A percentile compares a stretch with the other conserved stretches of the same genome.
Conservation (phyloP, 805 yeast species). For the Metschnikowia matae region DNA sequence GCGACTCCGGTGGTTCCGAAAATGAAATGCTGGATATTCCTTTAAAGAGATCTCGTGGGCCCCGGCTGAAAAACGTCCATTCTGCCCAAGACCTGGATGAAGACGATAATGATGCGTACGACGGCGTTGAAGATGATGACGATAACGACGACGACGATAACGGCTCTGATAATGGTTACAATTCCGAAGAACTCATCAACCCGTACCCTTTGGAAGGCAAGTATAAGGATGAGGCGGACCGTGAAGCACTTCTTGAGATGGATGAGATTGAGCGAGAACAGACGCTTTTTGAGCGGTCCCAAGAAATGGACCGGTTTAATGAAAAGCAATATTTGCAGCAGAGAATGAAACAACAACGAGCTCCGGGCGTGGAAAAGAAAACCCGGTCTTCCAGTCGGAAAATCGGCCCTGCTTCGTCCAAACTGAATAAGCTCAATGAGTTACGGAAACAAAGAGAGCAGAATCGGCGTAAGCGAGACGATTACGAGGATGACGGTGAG, state of each 20-base stretch:
- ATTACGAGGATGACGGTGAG: slow-evolving; percentile 21
- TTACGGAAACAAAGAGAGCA: slow-evolving; percentile 73
- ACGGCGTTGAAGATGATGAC: slow-evolving; percentile 17
- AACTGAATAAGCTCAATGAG: slow-evolving; percentile 60
- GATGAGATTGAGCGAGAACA: slow-evolving; percentile 93
- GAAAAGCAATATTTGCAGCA: slow-evolving; percentile 81
- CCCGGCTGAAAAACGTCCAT: slow-evolving; percentile 8
- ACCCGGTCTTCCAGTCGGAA: slow-evolving; percentile 39
- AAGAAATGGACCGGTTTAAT: slow-evolving; percentile 82
- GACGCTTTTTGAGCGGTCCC: slow-evolving; percentile 85
- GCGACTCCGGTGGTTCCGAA: slow-evolving; percentile 48
- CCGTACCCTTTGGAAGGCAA: slow-evolving; percentile 95
- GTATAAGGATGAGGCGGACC: slow-evolving; percentile 78
- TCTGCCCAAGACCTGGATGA: slow-evolving; percentile 23
- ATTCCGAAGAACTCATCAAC: slow-evolving; percentile 38
- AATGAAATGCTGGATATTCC: slow-evolving; percentile 30
- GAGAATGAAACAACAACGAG: slow-evolving; percentile 61
- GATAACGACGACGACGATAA: slow-evolving; percentile 11
- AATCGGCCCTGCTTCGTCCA: slow-evolving; percentile 23
- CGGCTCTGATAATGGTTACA: slow-evolving; percentile 24
- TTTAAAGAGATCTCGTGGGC: slow-evolving; percentile 29
- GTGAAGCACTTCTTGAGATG: slow-evolving; percentile 59
- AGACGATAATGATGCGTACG: slow-evolving; percentile 11
- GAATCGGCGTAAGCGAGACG: slow-evolving; percentile 33
- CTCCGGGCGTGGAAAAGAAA: slow-evolving; percentile 18